Percentiles rank a stretch among this genome's conserved stretches.
Evolutionary conservation across 768 basidiomycete species (phyloP).

Genomic region (Hygrocybe punicea): DNA sequence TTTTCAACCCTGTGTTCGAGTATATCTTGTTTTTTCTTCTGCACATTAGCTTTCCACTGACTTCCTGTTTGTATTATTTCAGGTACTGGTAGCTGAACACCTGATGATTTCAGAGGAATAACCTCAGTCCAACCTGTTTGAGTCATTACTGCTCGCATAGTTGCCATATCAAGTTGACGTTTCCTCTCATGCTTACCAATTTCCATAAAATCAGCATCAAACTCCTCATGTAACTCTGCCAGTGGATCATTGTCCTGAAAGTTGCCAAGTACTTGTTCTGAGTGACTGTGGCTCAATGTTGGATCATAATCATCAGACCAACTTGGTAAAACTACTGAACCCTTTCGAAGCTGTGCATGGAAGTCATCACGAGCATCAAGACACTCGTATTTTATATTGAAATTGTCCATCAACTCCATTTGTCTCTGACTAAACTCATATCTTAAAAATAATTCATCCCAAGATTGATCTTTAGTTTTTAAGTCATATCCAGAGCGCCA

Average conservation of each 20-base stretch:
- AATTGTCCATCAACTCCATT: constrained; percentile 24
- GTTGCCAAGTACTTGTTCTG: too few relatives aligned
- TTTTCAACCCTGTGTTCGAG: constrained; percentile 4
- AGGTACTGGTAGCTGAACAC: background rate
- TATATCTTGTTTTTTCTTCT: constrained; percentile 6
- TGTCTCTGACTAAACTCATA: constrained; percentile 14
- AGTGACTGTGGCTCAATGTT: too few relatives aligned
- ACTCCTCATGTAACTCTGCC: background rate
- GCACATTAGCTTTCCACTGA: constrained; percentile 12
- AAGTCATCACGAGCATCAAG: constrained; percentile 23
- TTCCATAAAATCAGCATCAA: background rate
- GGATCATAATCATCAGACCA: too few relatives aligned
- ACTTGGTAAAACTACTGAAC: too few relatives aligned
- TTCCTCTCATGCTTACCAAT: background rate
- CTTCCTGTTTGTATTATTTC: background rate
- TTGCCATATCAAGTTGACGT: background rate
- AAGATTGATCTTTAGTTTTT: constrained; percentile 16
- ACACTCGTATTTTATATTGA: constrained; percentile 37
- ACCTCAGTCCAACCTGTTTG: constrained; percentile 1
- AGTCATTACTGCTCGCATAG: background rate
- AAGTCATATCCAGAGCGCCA: constrained; percentile 29
- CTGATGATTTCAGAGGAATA: background rate
- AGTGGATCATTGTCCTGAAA: too few relatives aligned
- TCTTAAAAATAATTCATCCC: constrained; percentile 24
- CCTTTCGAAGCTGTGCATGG: background rate